Evolutionary conservation across 352 stramenopile species (phyloP).

Genomic region (Phytopythium chamaehyphon): DNA sequence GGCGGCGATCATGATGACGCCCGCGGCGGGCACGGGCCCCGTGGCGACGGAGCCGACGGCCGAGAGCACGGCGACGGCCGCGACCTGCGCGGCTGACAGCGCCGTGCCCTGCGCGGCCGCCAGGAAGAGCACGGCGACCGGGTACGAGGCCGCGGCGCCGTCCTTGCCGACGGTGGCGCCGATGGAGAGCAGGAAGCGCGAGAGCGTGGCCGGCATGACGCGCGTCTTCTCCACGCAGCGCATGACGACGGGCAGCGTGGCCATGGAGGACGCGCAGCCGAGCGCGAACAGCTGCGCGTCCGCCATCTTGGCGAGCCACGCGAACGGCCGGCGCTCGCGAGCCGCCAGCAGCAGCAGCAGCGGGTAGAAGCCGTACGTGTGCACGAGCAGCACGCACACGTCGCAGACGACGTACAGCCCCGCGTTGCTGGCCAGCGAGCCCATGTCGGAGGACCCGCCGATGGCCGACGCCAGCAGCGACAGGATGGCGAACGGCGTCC

Average conservation of each 20-base stretch:
- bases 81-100: constrained; percentile 18
- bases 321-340: constrained; percentile 43
- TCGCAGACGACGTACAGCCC: constrained; percentile 44
- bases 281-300: constrained; percentile 65
- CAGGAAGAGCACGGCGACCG: constrained; percentile 68
- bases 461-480: constrained; percentile 61
- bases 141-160: constrained; percentile 62
- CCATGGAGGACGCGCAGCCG: constrained; percentile 71
- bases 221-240: constrained; percentile 46
- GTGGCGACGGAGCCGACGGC: constrained; percentile 63
- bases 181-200: constrained; percentile 58
- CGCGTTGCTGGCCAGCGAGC: background rate
- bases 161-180: constrained; percentile 62
- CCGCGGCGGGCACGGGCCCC: constrained; percentile 55
- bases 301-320: constrained; percentile 41
- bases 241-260: constrained; percentile 62
- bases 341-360: constrained; percentile 31
- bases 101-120: constrained; percentile 19
- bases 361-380: constrained; percentile 41
- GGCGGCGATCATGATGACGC: constrained; percentile 66
- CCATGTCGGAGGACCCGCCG: constrained; percentile 23
- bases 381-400: constrained; percentile 28
- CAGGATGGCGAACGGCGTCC: constrained; percentile 55
- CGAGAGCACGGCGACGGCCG: constrained; percentile 32
- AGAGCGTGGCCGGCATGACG: constrained; percentile 39